Base-by-base conservation (phyloP, 306 rosid species). In the Quercus wislizeni region DNA sequence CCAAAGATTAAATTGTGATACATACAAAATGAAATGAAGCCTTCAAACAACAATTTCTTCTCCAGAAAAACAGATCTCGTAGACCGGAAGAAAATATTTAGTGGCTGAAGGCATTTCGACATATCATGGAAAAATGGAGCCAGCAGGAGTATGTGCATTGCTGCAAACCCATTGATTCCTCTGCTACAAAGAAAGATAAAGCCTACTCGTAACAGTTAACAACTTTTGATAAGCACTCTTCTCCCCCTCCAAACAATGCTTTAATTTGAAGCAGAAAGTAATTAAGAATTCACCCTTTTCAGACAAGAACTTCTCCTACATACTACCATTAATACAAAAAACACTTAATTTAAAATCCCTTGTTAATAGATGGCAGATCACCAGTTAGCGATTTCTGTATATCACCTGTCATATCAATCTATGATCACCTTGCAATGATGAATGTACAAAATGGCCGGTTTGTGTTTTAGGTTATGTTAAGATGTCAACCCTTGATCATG, bases 401-500 rank as follows among this genome's bases (percentile, higher is more conserved):
- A 79, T 83, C 90, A 82, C 85, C 90, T 77, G 83, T 87, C 89
- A 83, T 81, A 74, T 81, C 69, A 63, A 80, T 75, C 88, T 75
- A 83, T 51, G 85, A 84, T 82, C 88, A 78, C 85, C 87, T 65
- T 83, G 80, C 82, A 84, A 76, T 33, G 82, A 86, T 74, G 86
- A 86, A 89, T 88, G 89, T 92, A 90, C 94, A 94, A 82, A 82
- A 82, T 62, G 86, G 85, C 85, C 46, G 69, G 84, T 73, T 80
- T 78, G 55, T 74, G 73, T 78, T 77, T 74, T 54, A 11, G 17
- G 76, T 61, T 71, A 83, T 78, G 85, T 78, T 83, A 84, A 77
- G 82, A 76, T 64, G 72, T 62, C 46, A 73, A 84, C 65, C 77
- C 75, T 81, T 20, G 75, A 51, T 11, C 74, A 4, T 69, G 54